Base-by-base conservation (phyloP, 192 early-diverging fungal species). In the Gryganskiella cystojenkinii region DNA sequence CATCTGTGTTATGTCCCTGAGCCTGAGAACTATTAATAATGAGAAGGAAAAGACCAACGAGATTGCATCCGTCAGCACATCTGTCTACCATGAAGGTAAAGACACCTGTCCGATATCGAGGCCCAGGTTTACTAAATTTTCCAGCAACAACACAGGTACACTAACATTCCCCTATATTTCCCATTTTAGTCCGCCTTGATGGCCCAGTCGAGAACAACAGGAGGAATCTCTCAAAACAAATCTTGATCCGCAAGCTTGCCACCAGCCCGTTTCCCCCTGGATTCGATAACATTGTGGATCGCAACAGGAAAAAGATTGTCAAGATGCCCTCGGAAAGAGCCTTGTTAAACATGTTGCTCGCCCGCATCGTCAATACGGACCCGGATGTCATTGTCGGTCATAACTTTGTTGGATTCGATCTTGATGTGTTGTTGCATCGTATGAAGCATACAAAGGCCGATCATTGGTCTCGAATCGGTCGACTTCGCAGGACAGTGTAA, bases 341-440 rank as follows among this genome's bases (percentile, higher is more conserved):
- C 2, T 76, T 99, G 50, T 85, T 99, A 14, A 93, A 93, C 66
- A 89, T 83, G 50, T 61, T 99, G 35, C 80, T 94, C 46, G 92
- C 90, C 86, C 56, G 43, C 10, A 85, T 99, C 43, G 88, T 94
- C 44, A 75, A 79, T 22, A 34, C 78, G 13, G 98, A 99, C 64
- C 96, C 98, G 0, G 98, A 99, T 82, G 83, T 99, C 0, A 81
- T 99, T 60, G 92, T 97, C 10, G 95, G 96, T 19, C 98, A 99
- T 85, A 98, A 98, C 64, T 95, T 99, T 84, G 87, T 94, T 61
- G 96, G 96, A 14, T 97, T 98, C 71, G 94, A 95, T 70, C 83
- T 99, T 33, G 95, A 96, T 64, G 91, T 99, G 10, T 82, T 99
- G 2, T 80, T 99, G 50, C 94, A 96, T 71, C 93, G 98, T 27